These are phyloP conservation scores for Alternaria hordeiaustralica DNA, from an alignment of 2,329 filamentous ascomycete species.

Conservation along the genomic window DNA sequence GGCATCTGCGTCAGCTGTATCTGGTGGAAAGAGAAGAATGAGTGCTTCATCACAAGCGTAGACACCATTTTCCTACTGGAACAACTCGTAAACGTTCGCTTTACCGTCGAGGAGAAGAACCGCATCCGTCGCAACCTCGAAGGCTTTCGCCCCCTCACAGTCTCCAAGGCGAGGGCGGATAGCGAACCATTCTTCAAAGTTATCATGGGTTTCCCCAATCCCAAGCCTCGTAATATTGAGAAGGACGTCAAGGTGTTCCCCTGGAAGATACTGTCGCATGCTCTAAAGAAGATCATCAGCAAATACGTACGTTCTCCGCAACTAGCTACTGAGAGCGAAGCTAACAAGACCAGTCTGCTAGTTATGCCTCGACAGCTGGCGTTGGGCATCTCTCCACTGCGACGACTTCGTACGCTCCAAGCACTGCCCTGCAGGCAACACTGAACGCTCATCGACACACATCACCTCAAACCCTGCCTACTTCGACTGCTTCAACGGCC, in stretches of 20 bases:
- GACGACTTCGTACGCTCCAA: slow-evolving; percentile 45
- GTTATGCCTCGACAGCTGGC: slow-evolving; percentile 70
- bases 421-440: slow-evolving; percentile 56
- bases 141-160: slow-evolving; percentile 88
- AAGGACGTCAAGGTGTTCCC: slow-evolving; percentile 99
- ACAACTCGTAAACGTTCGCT: slow-evolving; percentile 82
- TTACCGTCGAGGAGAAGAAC: slow-evolving; percentile 98
- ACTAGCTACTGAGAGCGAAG: slow-evolving; percentile 31
- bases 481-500: slow-evolving; percentile 52
- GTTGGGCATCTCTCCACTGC: slow-evolving; percentile 52
- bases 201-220: slow-evolving; percentile 96
- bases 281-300: slow-evolving; percentile 96
- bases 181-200: slow-evolving; percentile 98
- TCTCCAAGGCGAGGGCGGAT: slow-evolving; percentile 89
- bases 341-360: slow-evolving; percentile 64
- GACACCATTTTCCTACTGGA: slow-evolving; percentile 97
- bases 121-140: slow-evolving; percentile 94
- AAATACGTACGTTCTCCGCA: slow-evolving; percentile 75
- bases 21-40: slow-evolving; percentile 89
- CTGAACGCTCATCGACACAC: slow-evolving; percentile 56
- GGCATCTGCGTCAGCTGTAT: slow-evolving; percentile 98
- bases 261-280: slow-evolving; percentile 86
- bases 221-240: slow-evolving; percentile 96
- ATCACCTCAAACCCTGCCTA: slow-evolving; percentile 57
- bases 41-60: slow-evolving; percentile 94